Evolutionary conservation across 202 grass and related monocot genomes (phyloP), one percentile per base, ranked within the genome.

Genomic region (Bolboschoenoplectus hybrid): DNA sequence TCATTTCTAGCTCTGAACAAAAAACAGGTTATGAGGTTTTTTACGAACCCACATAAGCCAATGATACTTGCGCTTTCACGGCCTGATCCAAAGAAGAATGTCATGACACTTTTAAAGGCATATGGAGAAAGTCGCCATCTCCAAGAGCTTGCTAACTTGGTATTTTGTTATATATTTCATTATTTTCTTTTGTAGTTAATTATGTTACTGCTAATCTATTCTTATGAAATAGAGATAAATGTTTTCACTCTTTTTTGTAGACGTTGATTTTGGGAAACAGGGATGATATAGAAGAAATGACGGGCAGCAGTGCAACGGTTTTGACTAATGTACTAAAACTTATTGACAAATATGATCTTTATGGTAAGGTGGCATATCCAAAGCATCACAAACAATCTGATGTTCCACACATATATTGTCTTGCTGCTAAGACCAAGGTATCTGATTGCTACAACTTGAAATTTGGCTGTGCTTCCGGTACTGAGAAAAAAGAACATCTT

Each of bases 41-140:
- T 98, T 74, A 91, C 90, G 0, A 98, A 98, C 43, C 96, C 90
- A 19, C 96, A 98, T 74, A 98, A 98, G 84, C 96, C 96, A 17
- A 98, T 95, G 93, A 98, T 98, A 88, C 87, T 98, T 11, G 96
- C 96, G 7, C 86, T 98, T 51, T 95, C 96, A 3, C 84, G 93
- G 39, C 96, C 96, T 32, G 96, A 98, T 84, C 96, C 96, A 0
- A 98, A 98, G 91, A 98, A 98, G 90, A 98, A 98, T 55, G 84
- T 98, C 52, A 94, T 89, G 85, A 95, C 93, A 50, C 96, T 98
- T 49, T 91, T 98, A 83, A 98, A 98, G 84, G 96, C 96, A 3
- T 98, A 92, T 77, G 96, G 96, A 5, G 96, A 98, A 85, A 92
- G 91, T 85, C 87, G 84, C 0, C 87, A 89, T 0, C 93, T 98